Evolutionary conservation across 768 basidiomycete species (phyloP), one percentile per base, ranked within the genome.

Genomic region (Boletus sensibilis): DNA sequence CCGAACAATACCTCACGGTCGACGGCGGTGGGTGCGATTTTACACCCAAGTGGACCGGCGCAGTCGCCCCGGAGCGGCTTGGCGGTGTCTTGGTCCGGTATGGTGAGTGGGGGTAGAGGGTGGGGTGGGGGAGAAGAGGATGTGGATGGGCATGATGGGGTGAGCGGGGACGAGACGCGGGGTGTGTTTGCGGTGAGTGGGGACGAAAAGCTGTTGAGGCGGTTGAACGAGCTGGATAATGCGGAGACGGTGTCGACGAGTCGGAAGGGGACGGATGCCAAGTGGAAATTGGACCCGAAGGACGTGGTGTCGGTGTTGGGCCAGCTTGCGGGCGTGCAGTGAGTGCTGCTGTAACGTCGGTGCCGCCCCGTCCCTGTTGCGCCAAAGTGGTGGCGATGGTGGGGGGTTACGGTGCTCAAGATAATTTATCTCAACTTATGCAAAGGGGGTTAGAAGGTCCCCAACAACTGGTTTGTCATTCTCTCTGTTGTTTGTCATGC

Each of bases 1-100:
- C 90, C 91, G 3, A 90, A 86, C 74, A 88, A 90, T 61, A 83
- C 91, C 60, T 92, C 89, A 11, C 84, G 91, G 21, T 87, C 87
- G n/a, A 88, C 87, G 0, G 90, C 90, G 0, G 87, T 92, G 2
- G 88, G 87, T 42, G 83, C 87, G n/a, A 86, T 92, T 56, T 69
- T 92, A 14, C 84, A 87, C 63, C 86, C 87, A 0, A 85, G 84
- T 5, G 79, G 78, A 2, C 79, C 77, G 6, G 74, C 74, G 7
- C 69, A 77, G 34, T 74, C 74, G 4, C 70, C 74, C 0, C 54
- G 65, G 51, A 57, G 64, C 8, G 64, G 70, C 0, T 59, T 77
- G 27, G 67, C 72, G 18, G 71, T 76, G 53, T 71, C 78, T 1
- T 45, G 35, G 71, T 74, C 21, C 71, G 78, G 59, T 55, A 62